A percentile compares a stretch with the other conserved stretches of the same genome.
These are phyloP conservation scores for Grosmannia huntii DNA, from an alignment of 2,329 filamentous ascomycete species.

Conservation along the genomic window DNA sequence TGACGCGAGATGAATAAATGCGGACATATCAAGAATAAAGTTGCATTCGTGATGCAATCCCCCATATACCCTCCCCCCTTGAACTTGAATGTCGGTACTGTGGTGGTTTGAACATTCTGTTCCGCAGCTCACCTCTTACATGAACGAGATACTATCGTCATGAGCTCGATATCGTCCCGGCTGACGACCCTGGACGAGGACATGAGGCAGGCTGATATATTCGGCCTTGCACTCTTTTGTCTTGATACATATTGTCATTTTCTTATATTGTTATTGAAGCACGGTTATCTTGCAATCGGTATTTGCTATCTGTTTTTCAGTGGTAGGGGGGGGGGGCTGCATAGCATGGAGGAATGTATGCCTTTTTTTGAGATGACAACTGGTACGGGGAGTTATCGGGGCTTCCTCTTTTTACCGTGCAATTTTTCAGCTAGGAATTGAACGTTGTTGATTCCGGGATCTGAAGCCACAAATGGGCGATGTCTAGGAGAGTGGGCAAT, in stretches of 20 bases:
- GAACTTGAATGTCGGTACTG: background rate
- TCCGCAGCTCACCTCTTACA: no score
- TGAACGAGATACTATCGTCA: no score
- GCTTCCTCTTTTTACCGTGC: background rate
- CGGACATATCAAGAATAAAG: background rate
- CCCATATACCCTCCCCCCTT: background rate
- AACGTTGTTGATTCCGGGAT: background rate
- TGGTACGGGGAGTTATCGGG: background rate
- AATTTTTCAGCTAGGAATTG: background rate
- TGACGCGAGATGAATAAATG: background rate
- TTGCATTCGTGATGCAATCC: background rate
- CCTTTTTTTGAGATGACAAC: background rate
- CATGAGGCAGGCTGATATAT: background rate
- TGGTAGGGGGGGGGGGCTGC: background rate
- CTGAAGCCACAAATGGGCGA: no score
- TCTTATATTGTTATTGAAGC: slow-evolving; percentile 2
- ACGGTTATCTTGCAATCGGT: background rate
- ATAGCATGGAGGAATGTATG: background rate
- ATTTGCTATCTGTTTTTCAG: background rate
- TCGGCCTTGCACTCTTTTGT: background rate
- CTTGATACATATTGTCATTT: background rate
- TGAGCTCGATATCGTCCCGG: background rate
- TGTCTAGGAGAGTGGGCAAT: no score
- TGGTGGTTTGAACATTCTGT: no score
- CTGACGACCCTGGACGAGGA: background rate